Percentiles rank a stretch among this genome's conserved stretches.
These are phyloP conservation scores for Penicillium fuscoglaucum DNA, from an alignment of 2,329 filamentous ascomycete species.

Conservation along the genomic window DNA sequence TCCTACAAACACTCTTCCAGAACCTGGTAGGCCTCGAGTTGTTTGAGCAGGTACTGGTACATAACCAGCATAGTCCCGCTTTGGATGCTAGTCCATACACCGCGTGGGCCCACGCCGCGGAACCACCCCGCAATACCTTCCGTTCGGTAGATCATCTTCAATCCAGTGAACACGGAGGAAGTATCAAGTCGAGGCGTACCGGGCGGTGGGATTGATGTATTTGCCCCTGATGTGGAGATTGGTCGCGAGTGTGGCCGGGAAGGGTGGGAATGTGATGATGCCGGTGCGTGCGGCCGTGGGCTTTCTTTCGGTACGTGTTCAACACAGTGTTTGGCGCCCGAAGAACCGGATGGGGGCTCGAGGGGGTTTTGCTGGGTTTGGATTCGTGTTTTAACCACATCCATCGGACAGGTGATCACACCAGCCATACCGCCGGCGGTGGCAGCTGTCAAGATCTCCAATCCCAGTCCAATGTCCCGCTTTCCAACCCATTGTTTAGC, in stretches of 20 bases:
- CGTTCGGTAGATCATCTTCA: constrained; percentile 83
- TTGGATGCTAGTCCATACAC: constrained; percentile 96
- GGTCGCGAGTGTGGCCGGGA: constrained; percentile 60
- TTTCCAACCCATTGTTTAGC: constrained; percentile 76
- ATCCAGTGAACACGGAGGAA: constrained; percentile 79
- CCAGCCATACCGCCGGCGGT: constrained; percentile 90
- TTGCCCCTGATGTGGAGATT: constrained; percentile 89
- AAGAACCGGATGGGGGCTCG: constrained; percentile 31
- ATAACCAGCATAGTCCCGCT: constrained; percentile 95
- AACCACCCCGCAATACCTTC: constrained; percentile 92
- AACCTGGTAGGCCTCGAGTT: constrained; percentile 62
- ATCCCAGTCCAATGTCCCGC: constrained; percentile 76
- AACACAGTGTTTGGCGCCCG: constrained; percentile 30
- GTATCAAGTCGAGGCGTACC: constrained; percentile 81
- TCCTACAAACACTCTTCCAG: constrained; percentile 26
- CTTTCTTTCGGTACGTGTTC: constrained; percentile 33
- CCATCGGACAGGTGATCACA: constrained; percentile 90
- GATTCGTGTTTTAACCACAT: constrained; percentile 94
- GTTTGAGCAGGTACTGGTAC: constrained; percentile 82
- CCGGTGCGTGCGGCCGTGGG: constrained; percentile 27
- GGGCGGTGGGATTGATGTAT: constrained; percentile 75
- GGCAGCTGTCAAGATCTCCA: constrained; percentile 88
- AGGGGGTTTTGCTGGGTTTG: constrained; percentile 79
- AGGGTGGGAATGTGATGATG: constrained; percentile 23
- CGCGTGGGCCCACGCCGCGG: constrained; percentile 85